These are phyloP conservation scores for Leptographium lundbergii DNA, from an alignment of 2,329 filamentous ascomycete species.

Conservation along the genomic window DNA sequence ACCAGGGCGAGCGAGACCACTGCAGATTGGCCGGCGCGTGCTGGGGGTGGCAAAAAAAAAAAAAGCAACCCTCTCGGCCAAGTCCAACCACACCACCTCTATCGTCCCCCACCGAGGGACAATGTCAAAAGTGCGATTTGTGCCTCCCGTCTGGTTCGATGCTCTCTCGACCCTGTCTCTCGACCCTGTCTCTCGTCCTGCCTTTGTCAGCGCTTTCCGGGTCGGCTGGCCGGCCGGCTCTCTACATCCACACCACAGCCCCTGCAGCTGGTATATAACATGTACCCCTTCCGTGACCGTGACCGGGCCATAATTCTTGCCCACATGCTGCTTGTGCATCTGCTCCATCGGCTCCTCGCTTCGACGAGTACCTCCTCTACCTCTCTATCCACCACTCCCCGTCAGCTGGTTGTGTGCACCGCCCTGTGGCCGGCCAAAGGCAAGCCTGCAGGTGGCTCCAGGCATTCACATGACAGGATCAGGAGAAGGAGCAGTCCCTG, in stretches of 20 bases:
- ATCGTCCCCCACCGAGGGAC: neutral
- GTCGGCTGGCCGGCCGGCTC: neutral
- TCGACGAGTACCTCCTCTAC: neutral
- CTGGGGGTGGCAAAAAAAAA: conserved; percentile 1
- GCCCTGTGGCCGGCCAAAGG: neutral
- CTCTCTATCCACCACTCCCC: neutral
- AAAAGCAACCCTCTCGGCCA: neutral
- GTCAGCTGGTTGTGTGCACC: neutral
- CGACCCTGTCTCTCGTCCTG: neutral
- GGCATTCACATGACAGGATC: too few species aligned
- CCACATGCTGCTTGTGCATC: too few species aligned
- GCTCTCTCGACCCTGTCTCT: neutral
- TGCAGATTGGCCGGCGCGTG: neutral
- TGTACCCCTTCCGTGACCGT: neutral
- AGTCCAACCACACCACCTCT: neutral
- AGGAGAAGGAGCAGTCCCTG: too few species aligned
- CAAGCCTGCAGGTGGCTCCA: too few species aligned
- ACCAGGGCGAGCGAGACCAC: neutral
- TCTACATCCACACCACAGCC: neutral
- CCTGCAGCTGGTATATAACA: neutral
- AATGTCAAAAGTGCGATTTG: neutral
- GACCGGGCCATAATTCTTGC: neutral
- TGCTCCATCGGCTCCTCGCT: neutral
- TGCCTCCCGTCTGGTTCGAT: neutral
- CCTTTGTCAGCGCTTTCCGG: neutral